Conservation (phyloP, 371 early-diverging fungal species). For the Synchytrium microbalum region DNA sequence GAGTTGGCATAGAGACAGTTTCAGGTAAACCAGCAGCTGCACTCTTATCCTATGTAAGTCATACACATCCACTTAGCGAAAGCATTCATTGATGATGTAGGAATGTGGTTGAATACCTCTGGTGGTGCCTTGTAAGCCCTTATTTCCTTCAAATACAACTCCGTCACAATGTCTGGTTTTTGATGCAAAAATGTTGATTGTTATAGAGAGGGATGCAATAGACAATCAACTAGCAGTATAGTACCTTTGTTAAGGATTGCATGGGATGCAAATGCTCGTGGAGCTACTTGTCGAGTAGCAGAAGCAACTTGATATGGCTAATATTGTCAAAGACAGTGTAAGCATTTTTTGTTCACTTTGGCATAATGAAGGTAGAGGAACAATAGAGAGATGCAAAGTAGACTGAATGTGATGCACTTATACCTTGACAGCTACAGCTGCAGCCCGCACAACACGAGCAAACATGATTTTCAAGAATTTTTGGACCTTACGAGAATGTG, state of each 20-base stretch:
- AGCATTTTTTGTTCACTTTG: too few relatives aligned
- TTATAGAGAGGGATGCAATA: neutral
- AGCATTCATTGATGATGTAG: neutral
- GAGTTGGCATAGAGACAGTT: slow-evolving; percentile 27
- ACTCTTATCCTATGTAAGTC: neutral
- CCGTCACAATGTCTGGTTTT: slow-evolving; percentile 26
- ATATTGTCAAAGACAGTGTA: neutral
- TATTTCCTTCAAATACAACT: slow-evolving; percentile 32
- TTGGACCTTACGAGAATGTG: too few relatives aligned
- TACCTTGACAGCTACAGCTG: too few relatives aligned
- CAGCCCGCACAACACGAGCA: too few relatives aligned
- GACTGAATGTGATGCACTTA: too few relatives aligned
- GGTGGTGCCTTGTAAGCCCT: slow-evolving; percentile 29
- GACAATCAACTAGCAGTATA: neutral
- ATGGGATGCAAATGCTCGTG: neutral
- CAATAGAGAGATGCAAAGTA: too few relatives aligned
- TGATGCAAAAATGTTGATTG: neutral
- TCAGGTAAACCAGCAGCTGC: slow-evolving; percentile 27
- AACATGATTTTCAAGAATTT: too few relatives aligned
- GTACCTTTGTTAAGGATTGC: neutral
- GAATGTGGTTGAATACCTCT: slow-evolving; percentile 5
- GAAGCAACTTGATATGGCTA: neutral
- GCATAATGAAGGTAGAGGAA: too few relatives aligned
- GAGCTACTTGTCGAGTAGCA: neutral
- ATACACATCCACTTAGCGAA: neutral